A percentile compares a stretch with the other conserved stretches of the same genome.
Conservation (phyloP, 805 yeast species). For the Candida namnaoensis region DNA sequence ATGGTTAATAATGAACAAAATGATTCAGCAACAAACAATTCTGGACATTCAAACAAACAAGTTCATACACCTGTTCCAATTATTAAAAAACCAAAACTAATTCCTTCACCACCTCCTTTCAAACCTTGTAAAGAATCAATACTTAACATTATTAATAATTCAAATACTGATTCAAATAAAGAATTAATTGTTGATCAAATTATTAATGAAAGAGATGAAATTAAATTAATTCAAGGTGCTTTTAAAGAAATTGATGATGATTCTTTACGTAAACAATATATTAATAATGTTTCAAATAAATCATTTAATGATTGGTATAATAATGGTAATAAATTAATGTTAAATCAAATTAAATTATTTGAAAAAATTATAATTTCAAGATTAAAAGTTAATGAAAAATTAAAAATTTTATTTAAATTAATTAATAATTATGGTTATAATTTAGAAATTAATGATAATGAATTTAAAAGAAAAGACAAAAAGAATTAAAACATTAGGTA, state of each 20-base stretch:
- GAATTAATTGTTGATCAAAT: too few species aligned
- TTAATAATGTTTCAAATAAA: slow-evolving; percentile 16
- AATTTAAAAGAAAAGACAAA: slow-evolving; percentile 24
- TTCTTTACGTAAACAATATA: slow-evolving; percentile 15
- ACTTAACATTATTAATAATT: slow-evolving; percentile 5
- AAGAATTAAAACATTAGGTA: slow-evolving; percentile 32
- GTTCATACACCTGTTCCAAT: neutral
- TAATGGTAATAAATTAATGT: slow-evolving; percentile 23
- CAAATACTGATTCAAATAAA: neutral
- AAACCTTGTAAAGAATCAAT: neutral
- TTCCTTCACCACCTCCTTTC: neutral
- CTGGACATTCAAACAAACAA: too few species aligned
- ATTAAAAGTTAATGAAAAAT: slow-evolving; percentile 28
- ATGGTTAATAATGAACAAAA: too few species aligned
- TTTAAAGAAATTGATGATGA: slow-evolving; percentile 7
- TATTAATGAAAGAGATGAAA: too few species aligned
- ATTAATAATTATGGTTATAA: slow-evolving; percentile 27
- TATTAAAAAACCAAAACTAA: neutral
- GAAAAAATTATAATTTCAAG: slow-evolving; percentile 27
- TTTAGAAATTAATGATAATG: slow-evolving; percentile 21
- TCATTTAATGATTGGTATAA: slow-evolving; percentile 27
- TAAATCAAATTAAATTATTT: slow-evolving; percentile 24
- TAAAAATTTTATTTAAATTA: slow-evolving; percentile 26
- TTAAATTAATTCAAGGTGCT: neutral
- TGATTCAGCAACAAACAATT: too few species aligned